phyloP scores from a whole-genome alignment of 108 stramenopile species.

The Seminavis robusta region DNA sequence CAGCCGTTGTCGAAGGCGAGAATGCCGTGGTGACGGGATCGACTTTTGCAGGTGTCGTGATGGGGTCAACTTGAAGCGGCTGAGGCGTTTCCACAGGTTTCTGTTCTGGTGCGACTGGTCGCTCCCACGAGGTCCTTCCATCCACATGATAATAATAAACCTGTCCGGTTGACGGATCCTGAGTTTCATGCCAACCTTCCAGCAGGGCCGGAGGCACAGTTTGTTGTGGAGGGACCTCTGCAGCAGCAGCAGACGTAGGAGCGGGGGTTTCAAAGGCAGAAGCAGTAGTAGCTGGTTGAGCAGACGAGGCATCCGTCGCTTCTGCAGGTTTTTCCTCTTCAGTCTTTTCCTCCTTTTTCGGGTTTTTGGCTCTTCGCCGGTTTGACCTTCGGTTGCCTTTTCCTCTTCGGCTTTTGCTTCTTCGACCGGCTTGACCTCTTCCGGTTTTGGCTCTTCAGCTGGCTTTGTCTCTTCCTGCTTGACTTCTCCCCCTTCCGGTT shows the following conservation, averaged over 20 bases:
- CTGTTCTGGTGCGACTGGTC: slow-evolving; percentile 27
- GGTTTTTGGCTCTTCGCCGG: slow-evolving; percentile 31
- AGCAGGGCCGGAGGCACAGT: neutral
- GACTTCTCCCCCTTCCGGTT: neutral
- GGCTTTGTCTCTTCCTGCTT: neutral
- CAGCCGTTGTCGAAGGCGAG: too few species aligned
- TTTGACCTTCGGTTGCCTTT: slow-evolving; percentile 24
- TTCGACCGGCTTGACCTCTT: neutral
- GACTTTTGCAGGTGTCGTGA: too few species aligned
- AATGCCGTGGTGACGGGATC: too few species aligned
- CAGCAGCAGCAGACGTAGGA: neutral
- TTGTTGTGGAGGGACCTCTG: neutral
- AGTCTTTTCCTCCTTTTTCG: neutral
- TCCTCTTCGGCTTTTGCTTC: neutral
- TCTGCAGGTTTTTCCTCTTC: neutral
- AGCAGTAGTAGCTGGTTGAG: neutral
- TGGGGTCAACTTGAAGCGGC: too few species aligned
- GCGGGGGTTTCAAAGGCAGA: neutral
- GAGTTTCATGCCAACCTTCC: slow-evolving; percentile 25
- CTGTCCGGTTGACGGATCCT: slow-evolving; percentile 25
- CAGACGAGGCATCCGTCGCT: neutral
- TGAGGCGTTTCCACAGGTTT: too few species aligned
- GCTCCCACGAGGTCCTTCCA: slow-evolving; percentile 81
- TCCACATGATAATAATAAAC: slow-evolving; percentile 77
- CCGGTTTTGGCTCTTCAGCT: slow-evolving; percentile 1